These are phyloP conservation scores for Gracilariopsis chorda DNA, from an alignment of 23 red algal species.

Conservation along the genomic window DNA sequence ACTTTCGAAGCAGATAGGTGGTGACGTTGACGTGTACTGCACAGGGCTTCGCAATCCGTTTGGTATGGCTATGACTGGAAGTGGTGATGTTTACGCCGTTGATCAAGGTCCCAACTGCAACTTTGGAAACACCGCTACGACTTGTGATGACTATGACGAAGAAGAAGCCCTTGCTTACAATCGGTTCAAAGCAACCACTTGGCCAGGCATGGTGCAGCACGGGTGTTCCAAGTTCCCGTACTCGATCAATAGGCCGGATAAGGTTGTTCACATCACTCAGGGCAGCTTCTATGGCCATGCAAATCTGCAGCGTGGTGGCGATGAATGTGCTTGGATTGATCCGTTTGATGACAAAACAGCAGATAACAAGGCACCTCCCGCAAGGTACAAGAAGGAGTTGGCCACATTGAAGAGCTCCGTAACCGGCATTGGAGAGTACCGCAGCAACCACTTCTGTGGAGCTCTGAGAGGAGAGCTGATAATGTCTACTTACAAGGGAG, in stretches of 20 bases:
- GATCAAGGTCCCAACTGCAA: constrained; percentile 43
- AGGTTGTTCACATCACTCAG: background rate
- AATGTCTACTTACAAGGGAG: constrained; percentile 15
- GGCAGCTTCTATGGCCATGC: constrained; percentile 49
- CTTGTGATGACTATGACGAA: constrained; percentile 13
- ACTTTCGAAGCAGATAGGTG: constrained; percentile 1
- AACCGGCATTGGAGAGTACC: constrained; percentile 53
- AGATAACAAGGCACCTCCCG: background rate
- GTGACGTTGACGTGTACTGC: constrained; percentile 51
- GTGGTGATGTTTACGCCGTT: constrained; percentile 21
- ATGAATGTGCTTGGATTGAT: constrained; percentile 31
- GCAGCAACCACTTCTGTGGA: background rate
- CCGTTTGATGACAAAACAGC: constrained; percentile 20
- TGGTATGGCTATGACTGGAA: constrained; percentile 29
- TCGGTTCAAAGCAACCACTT: background rate
- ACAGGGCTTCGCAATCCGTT: constrained; percentile 51
- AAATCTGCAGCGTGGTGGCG: constrained; percentile 20
- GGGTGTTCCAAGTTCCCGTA: background rate
- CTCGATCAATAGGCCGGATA: background rate
- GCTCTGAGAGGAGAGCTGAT: constrained; percentile 18
- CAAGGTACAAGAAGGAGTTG: constrained; percentile 19
- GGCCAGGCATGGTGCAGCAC: constrained; percentile 7
- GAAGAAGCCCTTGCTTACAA: background rate
- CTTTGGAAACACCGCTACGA: constrained; percentile 29
- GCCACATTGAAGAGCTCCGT: constrained; percentile 21